These are phyloP conservation scores for Acacia crassicarpa DNA, from an alignment of 306 rosid genomes.

Conservation along the genomic window DNA sequence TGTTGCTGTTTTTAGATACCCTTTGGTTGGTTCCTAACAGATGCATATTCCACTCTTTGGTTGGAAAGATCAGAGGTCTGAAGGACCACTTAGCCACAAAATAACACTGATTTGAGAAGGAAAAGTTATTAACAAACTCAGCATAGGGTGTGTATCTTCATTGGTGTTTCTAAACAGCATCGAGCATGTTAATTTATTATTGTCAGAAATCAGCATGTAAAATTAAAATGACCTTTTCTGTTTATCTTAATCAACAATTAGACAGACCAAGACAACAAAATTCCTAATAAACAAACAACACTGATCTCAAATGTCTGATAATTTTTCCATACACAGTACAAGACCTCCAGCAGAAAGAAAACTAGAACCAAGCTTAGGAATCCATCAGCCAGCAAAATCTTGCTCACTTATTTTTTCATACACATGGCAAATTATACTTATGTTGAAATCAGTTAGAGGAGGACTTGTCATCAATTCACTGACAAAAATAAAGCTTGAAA, in stretches of 20 bases:
- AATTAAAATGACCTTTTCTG: not conserved
- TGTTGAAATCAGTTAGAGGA: constrained; percentile 4
- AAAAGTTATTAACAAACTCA: not conserved
- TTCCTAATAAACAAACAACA: not conserved
- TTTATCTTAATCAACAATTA: not conserved
- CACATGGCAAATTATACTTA: constrained; percentile 1
- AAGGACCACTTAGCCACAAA: constrained; percentile 12
- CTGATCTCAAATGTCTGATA: not conserved
- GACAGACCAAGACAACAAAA: not conserved
- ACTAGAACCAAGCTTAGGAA: not conserved
- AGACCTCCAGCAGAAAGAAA: not conserved
- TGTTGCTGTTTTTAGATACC: too few relatives aligned
- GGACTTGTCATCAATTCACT: not conserved
- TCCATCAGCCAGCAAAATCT: not conserved
- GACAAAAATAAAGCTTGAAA: not conserved
- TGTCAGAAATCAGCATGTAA: not conserved
- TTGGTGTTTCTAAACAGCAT: not conserved
- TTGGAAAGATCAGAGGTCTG: constrained; percentile 14
- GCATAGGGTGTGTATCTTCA: not conserved
- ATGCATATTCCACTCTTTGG: not conserved
- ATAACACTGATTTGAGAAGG: not conserved
- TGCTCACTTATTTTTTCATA: not conserved
- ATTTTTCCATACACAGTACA: not conserved
- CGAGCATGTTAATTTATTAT: not conserved
- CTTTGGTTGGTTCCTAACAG: too few relatives aligned